phyloP scores from a whole-genome alignment of 176 grass and related monocot species.

The Cymbopogon citratus region DNA sequence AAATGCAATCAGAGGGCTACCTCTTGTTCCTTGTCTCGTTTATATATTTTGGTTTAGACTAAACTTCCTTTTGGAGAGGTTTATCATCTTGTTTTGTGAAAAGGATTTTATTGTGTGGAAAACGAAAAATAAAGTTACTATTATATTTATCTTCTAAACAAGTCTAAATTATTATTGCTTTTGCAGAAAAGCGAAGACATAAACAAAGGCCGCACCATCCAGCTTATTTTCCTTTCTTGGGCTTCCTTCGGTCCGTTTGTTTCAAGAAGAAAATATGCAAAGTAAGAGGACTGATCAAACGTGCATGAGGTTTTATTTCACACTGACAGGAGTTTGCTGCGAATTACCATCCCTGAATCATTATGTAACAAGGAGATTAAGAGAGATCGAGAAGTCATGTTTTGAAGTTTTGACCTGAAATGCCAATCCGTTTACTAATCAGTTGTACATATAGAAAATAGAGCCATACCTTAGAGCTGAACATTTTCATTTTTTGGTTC shows the following conservation, averaged over 20 bases:
- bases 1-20: too few relatives aligned
- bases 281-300: too few relatives aligned
- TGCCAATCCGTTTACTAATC: not conserved
- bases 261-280: too few relatives aligned
- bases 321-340: not conserved
- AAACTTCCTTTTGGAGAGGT: too few relatives aligned
- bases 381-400: not conserved
- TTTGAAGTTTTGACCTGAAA: not conserved
- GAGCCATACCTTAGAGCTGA: not conserved
- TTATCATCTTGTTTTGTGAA: too few relatives aligned
- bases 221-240: conserved; percentile 53
- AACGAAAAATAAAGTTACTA: not conserved
- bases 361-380: not conserved
- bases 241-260: conserved; percentile 46
- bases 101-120: too few relatives aligned
- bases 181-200: not conserved
- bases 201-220: not conserved
- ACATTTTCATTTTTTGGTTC: not conserved
- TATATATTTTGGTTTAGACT: too few relatives aligned
- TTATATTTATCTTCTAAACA: not conserved
- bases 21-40: too few relatives aligned
- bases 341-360: not conserved
- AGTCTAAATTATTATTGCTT: too few relatives aligned
- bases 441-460: not conserved
- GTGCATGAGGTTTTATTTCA: not conserved